These are phyloP conservation scores for Euphorbia schlechtendalii DNA, from an alignment of 441 rosid species.

Conservation along the genomic window DNA sequence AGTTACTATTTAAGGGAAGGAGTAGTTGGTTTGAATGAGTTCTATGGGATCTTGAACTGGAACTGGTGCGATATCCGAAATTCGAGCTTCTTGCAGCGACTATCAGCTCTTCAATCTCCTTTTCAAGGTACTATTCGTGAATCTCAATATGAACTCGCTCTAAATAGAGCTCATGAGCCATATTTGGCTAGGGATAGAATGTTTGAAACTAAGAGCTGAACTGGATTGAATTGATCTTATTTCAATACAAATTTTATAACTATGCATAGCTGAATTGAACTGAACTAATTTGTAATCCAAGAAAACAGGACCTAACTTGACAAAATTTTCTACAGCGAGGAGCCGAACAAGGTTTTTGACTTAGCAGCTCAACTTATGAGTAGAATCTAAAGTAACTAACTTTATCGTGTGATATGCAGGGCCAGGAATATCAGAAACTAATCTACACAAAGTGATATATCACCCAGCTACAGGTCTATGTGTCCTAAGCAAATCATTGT, in stretches of 20 bases:
- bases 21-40: slow-evolving; percentile 42
- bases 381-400: background rate
- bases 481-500: slow-evolving; percentile 32
- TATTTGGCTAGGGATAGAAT: too few relatives aligned
- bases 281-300: too few relatives aligned
- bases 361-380: background rate
- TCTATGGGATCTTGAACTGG: slow-evolving; percentile 48
- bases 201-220: too few relatives aligned
- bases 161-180: too few relatives aligned
- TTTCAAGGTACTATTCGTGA: slow-evolving; percentile 21
- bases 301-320: too few relatives aligned
- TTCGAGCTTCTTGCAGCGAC: slow-evolving; percentile 40
- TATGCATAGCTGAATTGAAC: too few relatives aligned
- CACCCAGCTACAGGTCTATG: slow-evolving; percentile 75
- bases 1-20: slow-evolving; percentile 68
- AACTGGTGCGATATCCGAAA: slow-evolving; percentile 53
- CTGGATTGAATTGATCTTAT: too few relatives aligned
- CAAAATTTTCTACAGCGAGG: too few relatives aligned
- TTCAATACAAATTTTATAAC: too few relatives aligned
- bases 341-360: too few relatives aligned
- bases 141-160: too few relatives aligned
- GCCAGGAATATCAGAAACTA: slow-evolving; percentile 55
- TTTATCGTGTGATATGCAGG: slow-evolving; percentile 34
- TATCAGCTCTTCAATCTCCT: slow-evolving; percentile 54
- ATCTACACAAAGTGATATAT: slow-evolving; percentile 50